phyloP scores from a whole-genome alignment of 225 moss, liverwort and hornwort genomes.

The Polytrichum formosum region DNA sequence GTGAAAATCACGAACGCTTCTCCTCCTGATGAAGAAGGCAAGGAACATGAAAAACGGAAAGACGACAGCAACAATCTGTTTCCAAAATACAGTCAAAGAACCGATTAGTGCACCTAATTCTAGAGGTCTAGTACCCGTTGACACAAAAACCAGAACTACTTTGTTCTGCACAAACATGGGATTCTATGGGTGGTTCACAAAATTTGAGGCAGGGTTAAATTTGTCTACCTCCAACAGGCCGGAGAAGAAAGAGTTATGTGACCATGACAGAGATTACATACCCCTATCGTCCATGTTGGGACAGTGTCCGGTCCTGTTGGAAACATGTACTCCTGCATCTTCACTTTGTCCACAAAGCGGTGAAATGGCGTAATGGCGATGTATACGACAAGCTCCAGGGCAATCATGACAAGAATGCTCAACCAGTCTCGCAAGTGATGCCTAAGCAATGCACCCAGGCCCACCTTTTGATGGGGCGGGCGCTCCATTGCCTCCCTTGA shows the following conservation, averaged over 20 bases:
- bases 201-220: too few relatives aligned
- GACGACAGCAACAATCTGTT: conserved; percentile 59
- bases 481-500: conserved; percentile 8
- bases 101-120: too few relatives aligned
- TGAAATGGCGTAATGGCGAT: conserved; percentile 48
- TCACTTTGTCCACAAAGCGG: conserved; percentile 47
- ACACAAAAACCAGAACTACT: too few relatives aligned
- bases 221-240: too few relatives aligned
- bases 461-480: conserved; percentile 17
- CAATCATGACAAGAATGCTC: conserved; percentile 36
- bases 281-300: conserved; percentile 77
- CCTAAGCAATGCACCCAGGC: conserved; percentile 22
- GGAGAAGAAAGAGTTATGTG: too few relatives aligned
- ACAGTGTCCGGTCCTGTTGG: conserved; percentile 56
- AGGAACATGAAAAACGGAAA: conserved; percentile 52
- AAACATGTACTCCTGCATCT: conserved; percentile 22
- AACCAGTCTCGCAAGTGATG: conserved; percentile 80
- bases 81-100: background rate
- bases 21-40: conserved; percentile 29
- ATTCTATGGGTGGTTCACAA: too few relatives aligned
- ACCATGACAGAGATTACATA: conserved; percentile 7
- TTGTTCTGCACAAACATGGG: too few relatives aligned
- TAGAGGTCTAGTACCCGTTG: too few relatives aligned
- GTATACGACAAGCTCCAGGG: conserved; percentile 55
- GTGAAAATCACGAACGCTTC: conserved; percentile 65